Evolutionary conservation across 2,329 filamentous ascomycete species (phyloP).

Genomic region (Berkeleyomyces rouxiae): DNA sequence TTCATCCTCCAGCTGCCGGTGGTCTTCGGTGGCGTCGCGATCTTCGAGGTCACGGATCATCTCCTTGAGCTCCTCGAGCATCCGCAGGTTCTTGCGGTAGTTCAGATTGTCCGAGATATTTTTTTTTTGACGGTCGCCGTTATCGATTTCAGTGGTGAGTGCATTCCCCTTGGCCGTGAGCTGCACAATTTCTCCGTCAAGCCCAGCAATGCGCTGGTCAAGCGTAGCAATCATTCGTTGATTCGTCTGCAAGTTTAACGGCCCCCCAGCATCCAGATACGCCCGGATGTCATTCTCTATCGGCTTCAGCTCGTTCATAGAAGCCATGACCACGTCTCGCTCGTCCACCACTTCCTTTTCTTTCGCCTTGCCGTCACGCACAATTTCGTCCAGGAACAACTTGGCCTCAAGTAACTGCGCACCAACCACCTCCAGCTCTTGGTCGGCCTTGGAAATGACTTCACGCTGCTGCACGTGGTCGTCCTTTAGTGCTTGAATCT

Average conservation of each 20-base stretch:
- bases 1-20: slow-evolving; percentile 55
- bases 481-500: slow-evolving; percentile 57
- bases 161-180: slow-evolving; percentile 58
- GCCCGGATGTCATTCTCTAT: slow-evolving; percentile 62
- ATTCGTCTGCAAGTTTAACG: slow-evolving; percentile 51
- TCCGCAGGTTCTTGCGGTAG: slow-evolving; percentile 58
- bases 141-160: slow-evolving; percentile 58
- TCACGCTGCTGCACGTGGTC: slow-evolving; percentile 53
- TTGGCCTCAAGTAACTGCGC: slow-evolving; percentile 64
- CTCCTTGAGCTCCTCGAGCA: slow-evolving; percentile 46
- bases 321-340: slow-evolving; percentile 54
- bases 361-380: slow-evolving; percentile 51
- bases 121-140: slow-evolving; percentile 67
- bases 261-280: slow-evolving; percentile 63
- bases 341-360: slow-evolving; percentile 57
- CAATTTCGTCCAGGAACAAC: slow-evolving; percentile 59
- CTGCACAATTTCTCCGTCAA: slow-evolving; percentile 51
- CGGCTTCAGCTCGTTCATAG: slow-evolving; percentile 58
- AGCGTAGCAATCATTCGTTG: slow-evolving; percentile 51
- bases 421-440: slow-evolving; percentile 54
- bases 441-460: slow-evolving; percentile 50
- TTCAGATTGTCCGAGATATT: slow-evolving; percentile 80
- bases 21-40: slow-evolving; percentile 70
- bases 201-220: slow-evolving; percentile 44
- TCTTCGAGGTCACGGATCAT: slow-evolving; percentile 62